Percentiles rank a stretch among this genome's conserved stretches.
These are phyloP conservation scores for Paracoccidioides lutzii DNA, from an alignment of 2,329 filamentous ascomycete genomes.

Conservation along the genomic window DNA sequence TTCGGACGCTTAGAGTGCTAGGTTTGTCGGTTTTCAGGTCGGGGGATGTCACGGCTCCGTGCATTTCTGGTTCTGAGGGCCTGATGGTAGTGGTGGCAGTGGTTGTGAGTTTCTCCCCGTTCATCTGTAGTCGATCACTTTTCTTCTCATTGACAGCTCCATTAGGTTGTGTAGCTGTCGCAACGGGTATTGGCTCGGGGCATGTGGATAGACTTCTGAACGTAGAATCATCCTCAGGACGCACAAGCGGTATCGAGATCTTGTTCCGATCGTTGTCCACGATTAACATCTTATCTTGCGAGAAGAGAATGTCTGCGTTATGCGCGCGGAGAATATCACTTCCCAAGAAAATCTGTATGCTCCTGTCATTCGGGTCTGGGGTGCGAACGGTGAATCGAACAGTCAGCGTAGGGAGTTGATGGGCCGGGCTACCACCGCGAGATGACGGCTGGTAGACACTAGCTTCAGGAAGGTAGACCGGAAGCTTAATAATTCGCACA, in stretches of 20 bases:
- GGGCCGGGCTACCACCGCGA: constrained; percentile 57
- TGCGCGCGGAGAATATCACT: constrained; percentile 77
- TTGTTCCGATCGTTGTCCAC: constrained; percentile 80
- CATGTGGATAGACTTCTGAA: constrained; percentile 67
- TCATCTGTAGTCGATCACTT: background rate
- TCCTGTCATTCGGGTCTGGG: constrained; percentile 37
- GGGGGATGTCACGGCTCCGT: constrained; percentile 13
- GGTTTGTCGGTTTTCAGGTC: constrained; percentile 15
- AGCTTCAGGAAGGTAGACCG: constrained; percentile 83
- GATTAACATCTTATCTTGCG: constrained; percentile 75
- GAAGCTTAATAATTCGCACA: constrained; percentile 56
- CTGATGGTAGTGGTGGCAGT: background rate
- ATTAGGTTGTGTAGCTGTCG: background rate
- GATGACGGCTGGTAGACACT: constrained; percentile 61
- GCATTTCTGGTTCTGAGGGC: constrained; percentile 17
- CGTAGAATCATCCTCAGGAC: constrained; percentile 70
- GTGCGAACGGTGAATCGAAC: constrained; percentile 63
- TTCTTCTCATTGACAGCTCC: background rate
- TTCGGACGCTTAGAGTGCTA: constrained; percentile 14
- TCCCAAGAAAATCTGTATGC: constrained; percentile 76
- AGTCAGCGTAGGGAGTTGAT: constrained; percentile 68
- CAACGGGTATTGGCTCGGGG: constrained; percentile 14
- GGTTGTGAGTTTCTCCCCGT: background rate
- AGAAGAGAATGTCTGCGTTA: constrained; percentile 83
- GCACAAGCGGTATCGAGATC: constrained; percentile 78